Conservation (phyloP, 164 flowering plant species). For the Buxus sempervirens region DNA sequence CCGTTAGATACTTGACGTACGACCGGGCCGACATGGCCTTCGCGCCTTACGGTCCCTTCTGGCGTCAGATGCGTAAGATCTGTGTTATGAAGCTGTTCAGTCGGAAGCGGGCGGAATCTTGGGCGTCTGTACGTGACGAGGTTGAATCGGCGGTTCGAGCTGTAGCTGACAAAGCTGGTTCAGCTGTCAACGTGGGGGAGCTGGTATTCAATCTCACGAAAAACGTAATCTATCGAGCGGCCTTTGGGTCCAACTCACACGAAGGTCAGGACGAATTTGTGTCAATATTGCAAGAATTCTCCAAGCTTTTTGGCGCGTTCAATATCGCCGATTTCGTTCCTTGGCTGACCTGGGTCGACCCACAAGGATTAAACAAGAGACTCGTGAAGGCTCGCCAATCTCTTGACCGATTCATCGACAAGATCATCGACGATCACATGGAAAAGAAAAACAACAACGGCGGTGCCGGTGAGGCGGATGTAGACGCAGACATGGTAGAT, state of each 20-base stretch:
- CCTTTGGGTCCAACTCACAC: slow-evolving; percentile 22
- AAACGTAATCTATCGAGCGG: slow-evolving; percentile 26
- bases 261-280: slow-evolving; percentile 27
- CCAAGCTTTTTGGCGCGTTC: slow-evolving; percentile 30
- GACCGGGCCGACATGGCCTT: slow-evolving; percentile 33
- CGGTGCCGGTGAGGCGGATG: background rate
- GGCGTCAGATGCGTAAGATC: slow-evolving; percentile 32
- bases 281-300: slow-evolving; percentile 30
- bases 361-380: slow-evolving; percentile 14
- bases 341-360: slow-evolving; percentile 15
- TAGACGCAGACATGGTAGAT: slow-evolving; percentile 28
- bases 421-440: slow-evolving; percentile 27
- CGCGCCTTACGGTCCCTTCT: slow-evolving; percentile 31
- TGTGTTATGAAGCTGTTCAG: slow-evolving; percentile 35
- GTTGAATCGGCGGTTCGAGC: slow-evolving; percentile 20
- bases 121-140: slow-evolving; percentile 31
- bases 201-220: slow-evolving; percentile 19
- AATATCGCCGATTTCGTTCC: slow-evolving; percentile 30
- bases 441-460: slow-evolving; percentile 10
- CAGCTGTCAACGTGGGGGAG: slow-evolving; percentile 24
- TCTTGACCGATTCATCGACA: slow-evolving; percentile 30
- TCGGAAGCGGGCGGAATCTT: slow-evolving; percentile 31
- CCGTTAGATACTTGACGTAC: slow-evolving; percentile 25
- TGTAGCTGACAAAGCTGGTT: slow-evolving; percentile 10
- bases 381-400: slow-evolving; percentile 20